These are phyloP conservation scores for Fusarium liriodendri DNA, from an alignment of 2,329 filamentous ascomycete species.

Conservation along the genomic window DNA sequence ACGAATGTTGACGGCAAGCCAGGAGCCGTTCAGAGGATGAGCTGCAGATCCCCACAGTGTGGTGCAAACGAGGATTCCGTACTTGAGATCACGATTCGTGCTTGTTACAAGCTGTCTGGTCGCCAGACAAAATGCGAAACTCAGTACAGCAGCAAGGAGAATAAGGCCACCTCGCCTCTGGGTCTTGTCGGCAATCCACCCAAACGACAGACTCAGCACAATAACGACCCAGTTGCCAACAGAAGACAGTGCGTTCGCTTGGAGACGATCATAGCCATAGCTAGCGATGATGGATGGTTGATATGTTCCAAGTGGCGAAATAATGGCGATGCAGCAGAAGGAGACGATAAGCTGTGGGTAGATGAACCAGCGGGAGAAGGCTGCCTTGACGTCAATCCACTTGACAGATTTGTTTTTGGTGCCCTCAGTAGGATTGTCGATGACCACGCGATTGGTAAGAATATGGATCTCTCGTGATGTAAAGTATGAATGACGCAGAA, in stretches of 20 bases:
- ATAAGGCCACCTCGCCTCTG: background rate
- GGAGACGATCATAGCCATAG: constrained; percentile 10
- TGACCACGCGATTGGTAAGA: constrained; percentile 9
- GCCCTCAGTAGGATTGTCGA: background rate
- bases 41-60: background rate
- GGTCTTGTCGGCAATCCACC: background rate
- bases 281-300: constrained; percentile 10
- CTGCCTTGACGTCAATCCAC: constrained; percentile 11
- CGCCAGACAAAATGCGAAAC: constrained; percentile 1
- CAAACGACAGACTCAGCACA: constrained; percentile 1
- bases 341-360: constrained; percentile 14
- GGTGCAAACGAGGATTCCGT: constrained; percentile 2
- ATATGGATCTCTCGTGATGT: constrained; percentile 13
- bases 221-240: constrained; percentile 3
- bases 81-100: constrained; percentile 4
- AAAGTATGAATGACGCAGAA: constrained; percentile 18
- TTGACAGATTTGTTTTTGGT: background rate
- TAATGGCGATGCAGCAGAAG: constrained; percentile 21
- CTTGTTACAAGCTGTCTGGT: constrained; percentile 1
- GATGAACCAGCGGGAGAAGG: constrained; percentile 13
- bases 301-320: constrained; percentile 18
- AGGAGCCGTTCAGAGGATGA: constrained; percentile 5
- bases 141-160: background rate
- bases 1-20: constrained; percentile 1
- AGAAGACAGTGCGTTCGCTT: constrained; percentile 3